Conservation (phyloP, 495 filamentous ascomycete genomes). For the Talaromyces adpressus region DNA sequence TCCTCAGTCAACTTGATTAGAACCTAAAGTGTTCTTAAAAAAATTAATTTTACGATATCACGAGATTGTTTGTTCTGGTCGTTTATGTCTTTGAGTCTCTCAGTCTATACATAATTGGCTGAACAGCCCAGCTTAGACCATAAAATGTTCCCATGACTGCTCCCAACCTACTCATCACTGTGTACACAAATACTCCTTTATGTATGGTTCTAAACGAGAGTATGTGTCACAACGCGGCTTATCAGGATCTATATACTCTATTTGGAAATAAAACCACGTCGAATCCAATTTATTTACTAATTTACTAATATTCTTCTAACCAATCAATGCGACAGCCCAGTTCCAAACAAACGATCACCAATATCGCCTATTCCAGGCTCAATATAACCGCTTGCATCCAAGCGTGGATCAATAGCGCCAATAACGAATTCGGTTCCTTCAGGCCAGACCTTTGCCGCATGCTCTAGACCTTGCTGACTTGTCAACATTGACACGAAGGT, state of each 20-base stretch:
- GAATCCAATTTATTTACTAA: neutral
- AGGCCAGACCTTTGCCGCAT: slow-evolving; percentile 62
- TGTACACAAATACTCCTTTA: no score
- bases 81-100: neutral
- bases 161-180: no score
- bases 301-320: neutral
- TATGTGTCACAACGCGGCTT: neutral
- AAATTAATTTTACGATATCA: neutral
- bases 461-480: slow-evolving; percentile 54
- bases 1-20: slow-evolving; percentile 10
- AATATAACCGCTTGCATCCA: slow-evolving; percentile 72
- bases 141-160: neutral
- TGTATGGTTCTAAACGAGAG: no score
- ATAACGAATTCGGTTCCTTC: slow-evolving; percentile 70
- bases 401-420: slow-evolving; percentile 63
- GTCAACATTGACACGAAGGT: slow-evolving; percentile 66
- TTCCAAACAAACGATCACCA: slow-evolving; percentile 82
- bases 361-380: slow-evolving; percentile 82
- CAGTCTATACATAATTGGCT: neutral
- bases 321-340: slow-evolving; percentile 20
- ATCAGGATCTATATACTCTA: neutral
- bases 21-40: slow-evolving; percentile 6
- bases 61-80: neutral
- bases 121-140: neutral
- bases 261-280: neutral